Conservation (phyloP, 768 basidiomycete genomes). For the Leccinum rimulosum region DNA sequence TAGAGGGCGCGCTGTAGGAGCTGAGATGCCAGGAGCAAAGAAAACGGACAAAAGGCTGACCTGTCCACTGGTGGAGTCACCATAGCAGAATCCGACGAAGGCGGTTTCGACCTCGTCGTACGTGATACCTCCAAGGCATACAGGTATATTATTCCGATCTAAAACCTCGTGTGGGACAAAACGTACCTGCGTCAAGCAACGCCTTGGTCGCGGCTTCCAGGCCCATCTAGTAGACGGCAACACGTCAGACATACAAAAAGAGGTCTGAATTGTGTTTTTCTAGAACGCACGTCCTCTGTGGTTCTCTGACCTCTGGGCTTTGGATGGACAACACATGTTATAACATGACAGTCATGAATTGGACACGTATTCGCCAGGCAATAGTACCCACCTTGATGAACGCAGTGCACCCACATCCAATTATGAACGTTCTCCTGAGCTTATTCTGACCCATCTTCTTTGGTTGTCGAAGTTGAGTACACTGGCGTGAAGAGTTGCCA, state of each 20-base stretch:
- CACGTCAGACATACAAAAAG: not conserved
- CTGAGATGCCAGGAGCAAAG: not conserved
- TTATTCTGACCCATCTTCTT: conserved; percentile 9
- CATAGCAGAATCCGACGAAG: conserved; percentile 76
- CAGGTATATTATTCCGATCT: not conserved
- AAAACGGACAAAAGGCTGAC: conserved; percentile 32
- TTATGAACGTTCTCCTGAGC: conserved; percentile 15
- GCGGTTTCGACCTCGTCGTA: conserved; percentile 77
- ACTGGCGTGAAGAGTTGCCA: no score
- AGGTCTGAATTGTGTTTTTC: no score
- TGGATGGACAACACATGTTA: conserved; percentile 3
- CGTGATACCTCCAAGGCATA: conserved; percentile 56
- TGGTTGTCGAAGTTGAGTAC: not conserved
- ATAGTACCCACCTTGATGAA: conserved; percentile 20
- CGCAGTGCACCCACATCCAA: conserved; percentile 21
- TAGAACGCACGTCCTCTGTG: conserved; percentile 62
- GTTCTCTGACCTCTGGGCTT: conserved; percentile 66
- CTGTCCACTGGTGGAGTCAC: conserved; percentile 77
- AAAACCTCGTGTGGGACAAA: not conserved
- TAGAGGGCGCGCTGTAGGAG: conserved; percentile 65
- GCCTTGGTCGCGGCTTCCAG: conserved; percentile 87
- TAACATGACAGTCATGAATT: not conserved
- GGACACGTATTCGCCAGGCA: not conserved
- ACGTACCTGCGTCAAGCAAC: conserved; percentile 73
- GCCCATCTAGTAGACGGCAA: conserved; percentile 58